phyloP scores from a whole-genome alignment of 345 rosid species.

The Raphanus raphanistrum region DNA sequence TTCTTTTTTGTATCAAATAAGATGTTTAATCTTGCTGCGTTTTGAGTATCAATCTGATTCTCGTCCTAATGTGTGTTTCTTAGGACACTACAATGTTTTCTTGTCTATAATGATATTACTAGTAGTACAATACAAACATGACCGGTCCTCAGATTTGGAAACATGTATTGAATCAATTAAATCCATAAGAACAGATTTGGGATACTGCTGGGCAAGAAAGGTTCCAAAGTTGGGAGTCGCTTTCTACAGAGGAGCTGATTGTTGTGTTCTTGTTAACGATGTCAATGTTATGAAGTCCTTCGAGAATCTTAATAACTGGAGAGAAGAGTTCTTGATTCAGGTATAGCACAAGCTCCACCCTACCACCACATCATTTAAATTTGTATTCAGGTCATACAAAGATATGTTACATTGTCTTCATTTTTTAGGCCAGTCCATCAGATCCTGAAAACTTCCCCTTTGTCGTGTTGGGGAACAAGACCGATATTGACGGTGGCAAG shows the following conservation, averaged over 20 bases:
- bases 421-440: slow-evolving; percentile 71
- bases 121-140: neutral
- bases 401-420: neutral
- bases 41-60: no score
- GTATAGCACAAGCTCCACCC: slow-evolving; percentile 29
- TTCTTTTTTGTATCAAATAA: no score
- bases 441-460: slow-evolving; percentile 90
- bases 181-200: slow-evolving; percentile 53
- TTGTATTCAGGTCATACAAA: neutral
- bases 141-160: neutral
- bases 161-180: neutral
- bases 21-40: no score
- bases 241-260: slow-evolving; percentile 87
- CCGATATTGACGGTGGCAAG: slow-evolving; percentile 81
- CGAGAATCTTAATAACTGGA: slow-evolving; percentile 86
- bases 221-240: slow-evolving; percentile 88
- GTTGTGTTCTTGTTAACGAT: slow-evolving; percentile 87
- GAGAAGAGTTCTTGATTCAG: slow-evolving; percentile 90
- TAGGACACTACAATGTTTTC: neutral
- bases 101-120: neutral
- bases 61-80: neutral
- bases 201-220: slow-evolving; percentile 94
- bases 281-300: slow-evolving; percentile 87
- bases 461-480: slow-evolving; percentile 83
- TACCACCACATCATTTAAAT: no score